These are phyloP conservation scores for Biancaea sappan DNA, from an alignment of 306 rosid genomes.

Conservation along the genomic window DNA sequence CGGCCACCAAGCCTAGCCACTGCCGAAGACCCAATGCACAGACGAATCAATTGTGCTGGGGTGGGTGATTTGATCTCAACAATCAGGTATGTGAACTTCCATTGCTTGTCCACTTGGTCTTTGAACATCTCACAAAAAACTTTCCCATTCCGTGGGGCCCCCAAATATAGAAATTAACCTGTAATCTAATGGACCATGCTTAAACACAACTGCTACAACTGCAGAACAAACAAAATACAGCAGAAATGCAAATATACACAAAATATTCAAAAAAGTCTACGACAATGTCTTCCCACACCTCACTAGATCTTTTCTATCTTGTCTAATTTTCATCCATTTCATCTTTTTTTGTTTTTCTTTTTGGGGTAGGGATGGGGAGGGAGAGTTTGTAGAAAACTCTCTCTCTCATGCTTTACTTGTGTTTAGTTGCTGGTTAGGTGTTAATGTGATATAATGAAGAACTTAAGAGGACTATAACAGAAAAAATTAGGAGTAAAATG, in stretches of 20 bases:
- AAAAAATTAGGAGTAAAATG: too few species aligned
- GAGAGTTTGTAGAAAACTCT: neutral
- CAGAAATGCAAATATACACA: neutral
- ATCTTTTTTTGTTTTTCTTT: neutral
- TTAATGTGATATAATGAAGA: too few species aligned
- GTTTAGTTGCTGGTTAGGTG: too few species aligned
- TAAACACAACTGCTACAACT: conserved; percentile 10
- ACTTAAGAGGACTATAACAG: too few species aligned
- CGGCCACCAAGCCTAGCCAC: too few species aligned
- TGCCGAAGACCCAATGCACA: too few species aligned
- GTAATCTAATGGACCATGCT: conserved; percentile 27
- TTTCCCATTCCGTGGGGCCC: conserved; percentile 92
- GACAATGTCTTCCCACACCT: neutral
- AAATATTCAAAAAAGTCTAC: conserved; percentile 6
- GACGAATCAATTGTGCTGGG: conserved; percentile 70
- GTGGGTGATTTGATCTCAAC: conserved; percentile 85
- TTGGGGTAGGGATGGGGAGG: neutral
- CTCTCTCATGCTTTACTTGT: too few species aligned
- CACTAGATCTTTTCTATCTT: neutral
- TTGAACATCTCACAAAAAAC: conserved; percentile 89
- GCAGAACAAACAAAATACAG: conserved; percentile 14
- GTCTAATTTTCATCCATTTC: too few species aligned
- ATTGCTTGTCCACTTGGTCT: conserved; percentile 63
- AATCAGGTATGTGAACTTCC: conserved; percentile 84
- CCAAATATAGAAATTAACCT: conserved; percentile 91